Evolutionary conservation across 2,329 filamentous ascomycete species (phyloP), one percentile per base, ranked within the genome.

Genomic region (Ilyonectria mors-panacis): DNA sequence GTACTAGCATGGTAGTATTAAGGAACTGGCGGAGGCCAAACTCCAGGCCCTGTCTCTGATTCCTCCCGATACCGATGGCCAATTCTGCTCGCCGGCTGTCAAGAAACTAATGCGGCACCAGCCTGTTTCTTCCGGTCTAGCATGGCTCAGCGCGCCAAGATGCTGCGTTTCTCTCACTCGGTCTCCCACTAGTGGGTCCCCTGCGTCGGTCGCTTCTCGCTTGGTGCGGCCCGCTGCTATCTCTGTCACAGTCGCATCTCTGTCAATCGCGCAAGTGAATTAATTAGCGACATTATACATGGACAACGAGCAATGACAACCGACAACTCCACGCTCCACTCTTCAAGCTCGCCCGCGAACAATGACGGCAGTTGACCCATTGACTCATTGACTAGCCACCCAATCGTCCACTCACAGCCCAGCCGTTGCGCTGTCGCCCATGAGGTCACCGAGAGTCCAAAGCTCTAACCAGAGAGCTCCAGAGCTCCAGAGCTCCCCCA

Each of bases 51-150:
- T 62, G 37, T n/a, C 47, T 26, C 15, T 30, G 42, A 63, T 51
- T 63, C 57, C 57, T 65, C 63, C 63, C 63, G 58, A 51, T 61
- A 65, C 57, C 63, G 63, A 65, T 59, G 62, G 48, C 42, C 56
- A 44, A 48, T 65, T 59, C 48, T 50, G 56, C 48, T 65, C 56
- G 50, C 42, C 56, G 48, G 62, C n/a, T 59, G 21, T 26, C 17
- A 19, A 35, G 26, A 28, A 59, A 56, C 26, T 50, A 64, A 63
- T 44, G 45, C 54, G 44, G 47, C 48, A 37, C 45, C 54, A 56
- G 26, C 47, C 23, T 28, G 47, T 26, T 50, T 50, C 15, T 39
- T 10, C 15, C 6, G 15, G 37, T 17, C 37, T 13, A 39, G 37
- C 60, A 63, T 57, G 61, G 61, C 54, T 44, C 53, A 37, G 44